Conservation (phyloP, 257 asterid species). For the Gardenia jasminoides region DNA sequence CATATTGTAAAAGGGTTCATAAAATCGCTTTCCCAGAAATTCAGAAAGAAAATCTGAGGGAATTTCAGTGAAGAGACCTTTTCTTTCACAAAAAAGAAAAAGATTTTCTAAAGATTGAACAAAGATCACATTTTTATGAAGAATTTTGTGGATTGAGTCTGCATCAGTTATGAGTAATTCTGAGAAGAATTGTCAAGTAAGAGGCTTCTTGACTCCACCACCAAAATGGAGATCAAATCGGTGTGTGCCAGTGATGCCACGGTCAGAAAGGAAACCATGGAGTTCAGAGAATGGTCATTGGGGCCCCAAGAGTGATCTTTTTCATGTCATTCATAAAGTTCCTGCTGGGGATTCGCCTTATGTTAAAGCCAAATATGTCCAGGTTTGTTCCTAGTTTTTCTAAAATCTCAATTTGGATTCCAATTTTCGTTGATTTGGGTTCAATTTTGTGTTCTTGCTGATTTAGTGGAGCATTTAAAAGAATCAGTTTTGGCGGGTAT, state of each 20-base stretch:
- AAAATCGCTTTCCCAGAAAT: neutral
- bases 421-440: neutral
- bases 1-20: neutral
- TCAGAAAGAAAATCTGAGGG: neutral
- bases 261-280: conserved; percentile 52
- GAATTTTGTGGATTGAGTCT: neutral
- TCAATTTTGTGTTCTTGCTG: neutral
- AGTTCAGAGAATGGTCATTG: conserved; percentile 23
- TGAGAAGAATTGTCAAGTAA: conserved; percentile 14
- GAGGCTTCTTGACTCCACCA: conserved; percentile 83
- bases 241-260: conserved; percentile 39
- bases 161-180: conserved; percentile 3
- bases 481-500: neutral
- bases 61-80: no score
- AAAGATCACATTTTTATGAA: neutral
- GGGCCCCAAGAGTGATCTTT: conserved; percentile 30
- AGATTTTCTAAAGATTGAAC: neutral
- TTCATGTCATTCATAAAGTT: conserved; percentile 70
- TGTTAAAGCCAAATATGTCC: conserved; percentile 82
- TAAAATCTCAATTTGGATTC: neutral
- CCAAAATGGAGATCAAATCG: conserved; percentile 41
- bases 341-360: conserved; percentile 92
- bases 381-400: conserved; percentile 38
- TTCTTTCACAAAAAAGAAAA: neutral
- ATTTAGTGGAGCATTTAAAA: neutral